Conservation (phyloP, 495 filamentous ascomycete species). For the Evernia prunastri region DNA sequence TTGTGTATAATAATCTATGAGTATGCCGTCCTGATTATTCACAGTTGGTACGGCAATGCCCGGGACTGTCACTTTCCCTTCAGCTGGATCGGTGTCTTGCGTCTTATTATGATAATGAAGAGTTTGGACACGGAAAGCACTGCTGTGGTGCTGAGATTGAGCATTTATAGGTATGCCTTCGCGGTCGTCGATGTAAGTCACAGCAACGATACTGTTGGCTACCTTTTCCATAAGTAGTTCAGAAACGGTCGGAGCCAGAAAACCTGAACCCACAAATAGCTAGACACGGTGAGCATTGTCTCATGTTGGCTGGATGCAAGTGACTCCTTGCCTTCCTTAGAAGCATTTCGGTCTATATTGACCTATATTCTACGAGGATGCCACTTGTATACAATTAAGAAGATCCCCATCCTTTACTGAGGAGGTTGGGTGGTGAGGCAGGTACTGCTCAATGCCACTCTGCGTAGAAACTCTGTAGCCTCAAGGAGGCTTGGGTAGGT, state of each 20-base stretch:
- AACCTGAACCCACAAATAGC: neutral
- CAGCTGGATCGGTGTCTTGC: neutral
- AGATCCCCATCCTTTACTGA: neutral
- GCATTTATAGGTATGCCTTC: neutral
- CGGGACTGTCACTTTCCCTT: constrained; percentile 2
- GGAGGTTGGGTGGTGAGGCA: neutral
- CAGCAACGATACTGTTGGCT: neutral
- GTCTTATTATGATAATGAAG: neutral
- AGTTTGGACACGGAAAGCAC: neutral
- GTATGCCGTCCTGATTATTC: constrained; percentile 14
- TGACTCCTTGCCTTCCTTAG: constrained; percentile 3
- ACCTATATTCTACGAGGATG: neutral
- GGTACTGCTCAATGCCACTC: neutral
- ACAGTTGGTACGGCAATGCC: constrained; percentile 1
- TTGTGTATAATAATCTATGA: constrained; percentile 17
- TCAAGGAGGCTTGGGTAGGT: neutral
- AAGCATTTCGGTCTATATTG: neutral
- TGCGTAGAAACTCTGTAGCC: neutral
- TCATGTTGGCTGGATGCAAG: neutral
- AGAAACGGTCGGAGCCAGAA: neutral
- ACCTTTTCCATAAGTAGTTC: neutral
- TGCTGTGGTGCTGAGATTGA: neutral
- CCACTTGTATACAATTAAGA: neutral
- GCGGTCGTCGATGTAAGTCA: neutral
- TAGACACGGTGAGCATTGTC: constrained; percentile 2